These are phyloP conservation scores for Aspergillus sergii DNA, from an alignment of 2,329 filamentous ascomycete genomes.

Conservation along the genomic window DNA sequence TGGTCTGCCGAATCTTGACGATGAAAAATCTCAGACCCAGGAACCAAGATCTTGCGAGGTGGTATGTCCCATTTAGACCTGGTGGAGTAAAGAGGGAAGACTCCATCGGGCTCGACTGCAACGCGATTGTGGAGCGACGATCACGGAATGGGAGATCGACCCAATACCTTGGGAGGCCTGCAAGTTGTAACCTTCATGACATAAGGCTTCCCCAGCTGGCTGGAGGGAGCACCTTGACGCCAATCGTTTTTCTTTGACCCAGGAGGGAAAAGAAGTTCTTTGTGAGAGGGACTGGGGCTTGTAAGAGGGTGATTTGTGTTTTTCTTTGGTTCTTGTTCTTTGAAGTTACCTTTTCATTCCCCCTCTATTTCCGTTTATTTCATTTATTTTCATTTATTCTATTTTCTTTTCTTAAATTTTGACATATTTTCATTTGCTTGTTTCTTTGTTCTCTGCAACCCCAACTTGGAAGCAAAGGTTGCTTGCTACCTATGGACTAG, in stretches of 20 bases:
- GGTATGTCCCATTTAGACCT: slow-evolving; percentile 17
- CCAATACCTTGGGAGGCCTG: slow-evolving; percentile 10
- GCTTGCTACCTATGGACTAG: neutral
- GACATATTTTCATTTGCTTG: neutral
- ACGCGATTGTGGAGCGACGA: slow-evolving; percentile 20
- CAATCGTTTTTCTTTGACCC: slow-evolving; percentile 3
- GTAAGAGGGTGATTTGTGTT: neutral
- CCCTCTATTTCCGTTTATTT: neutral
- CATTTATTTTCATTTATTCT: neutral
- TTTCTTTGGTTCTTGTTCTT: neutral
- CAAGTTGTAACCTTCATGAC: slow-evolving; percentile 12
- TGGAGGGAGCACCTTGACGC: neutral
- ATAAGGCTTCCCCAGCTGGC: neutral
- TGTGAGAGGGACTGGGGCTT: slow-evolving; percentile 3
- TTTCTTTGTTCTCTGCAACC: neutral
- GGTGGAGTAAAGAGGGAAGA: neutral
- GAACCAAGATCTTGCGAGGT: slow-evolving; percentile 14
- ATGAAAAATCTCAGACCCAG: neutral
- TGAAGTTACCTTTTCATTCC: neutral
- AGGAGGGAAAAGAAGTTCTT: slow-evolving; percentile 9
- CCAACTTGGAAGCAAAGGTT: neutral
- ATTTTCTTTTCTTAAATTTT: neutral
- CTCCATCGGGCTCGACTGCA: slow-evolving; percentile 14
- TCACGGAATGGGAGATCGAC: slow-evolving; percentile 15
- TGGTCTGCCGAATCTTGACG: neutral